These are phyloP conservation scores for Talaromyces islandicus DNA, from an alignment of 2,329 filamentous ascomycete genomes.

Conservation along the genomic window DNA sequence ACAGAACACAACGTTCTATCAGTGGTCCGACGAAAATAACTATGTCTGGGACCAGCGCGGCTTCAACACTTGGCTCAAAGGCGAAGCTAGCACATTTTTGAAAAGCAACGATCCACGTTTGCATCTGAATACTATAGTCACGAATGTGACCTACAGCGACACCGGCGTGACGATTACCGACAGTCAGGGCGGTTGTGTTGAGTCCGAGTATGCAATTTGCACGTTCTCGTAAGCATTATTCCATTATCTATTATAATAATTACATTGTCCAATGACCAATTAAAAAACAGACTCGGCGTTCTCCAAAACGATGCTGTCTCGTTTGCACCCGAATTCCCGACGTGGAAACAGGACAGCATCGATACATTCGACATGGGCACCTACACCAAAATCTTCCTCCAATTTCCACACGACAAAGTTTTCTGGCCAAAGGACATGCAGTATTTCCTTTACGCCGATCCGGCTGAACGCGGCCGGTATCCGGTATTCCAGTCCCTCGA, in stretches of 20 bases:
- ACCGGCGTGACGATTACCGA: conserved; percentile 50
- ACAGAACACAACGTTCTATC: conserved; percentile 55
- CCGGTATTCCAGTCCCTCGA: conserved; percentile 62
- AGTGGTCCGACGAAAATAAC: conserved; percentile 58
- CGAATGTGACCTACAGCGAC: conserved; percentile 48
- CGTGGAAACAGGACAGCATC: conserved; percentile 60
- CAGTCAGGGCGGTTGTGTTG: conserved; percentile 51
- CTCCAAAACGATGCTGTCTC: conserved; percentile 56
- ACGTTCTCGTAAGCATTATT: conserved; percentile 49
- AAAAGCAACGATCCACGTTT: conserved; percentile 50
- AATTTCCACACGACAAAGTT: conserved; percentile 52
- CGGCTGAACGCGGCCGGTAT: conserved; percentile 46
- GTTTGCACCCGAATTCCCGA: conserved; percentile 55
- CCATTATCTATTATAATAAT: background rate
- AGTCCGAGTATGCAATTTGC: conserved; percentile 57
- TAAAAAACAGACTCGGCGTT: conserved; percentile 47
- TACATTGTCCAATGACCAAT: background rate
- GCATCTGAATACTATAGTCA: conserved; percentile 53
- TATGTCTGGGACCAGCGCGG: conserved; percentile 58
- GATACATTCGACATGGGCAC: conserved; percentile 63
- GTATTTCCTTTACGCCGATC: conserved; percentile 50
- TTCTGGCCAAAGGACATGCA: conserved; percentile 58
- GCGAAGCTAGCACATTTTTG: conserved; percentile 55
- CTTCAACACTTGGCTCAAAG: conserved; percentile 53
- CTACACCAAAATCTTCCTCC: conserved; percentile 68